Percentiles rank a stretch among this genome's conserved stretches.
Conservation (phyloP, 805 yeast genomes). For the Yamadazyma insecticola region DNA sequence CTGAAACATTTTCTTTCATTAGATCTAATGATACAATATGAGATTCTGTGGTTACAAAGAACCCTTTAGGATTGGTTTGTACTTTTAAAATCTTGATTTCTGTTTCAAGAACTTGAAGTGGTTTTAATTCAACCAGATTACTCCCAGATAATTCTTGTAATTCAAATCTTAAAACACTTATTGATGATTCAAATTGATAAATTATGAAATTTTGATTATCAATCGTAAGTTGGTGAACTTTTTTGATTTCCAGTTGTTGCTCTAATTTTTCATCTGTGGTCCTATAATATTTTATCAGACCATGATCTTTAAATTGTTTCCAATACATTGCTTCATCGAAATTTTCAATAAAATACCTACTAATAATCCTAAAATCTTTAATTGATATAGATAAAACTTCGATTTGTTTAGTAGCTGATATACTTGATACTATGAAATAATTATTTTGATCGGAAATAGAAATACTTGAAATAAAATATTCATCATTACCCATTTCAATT, state of each 20-base stretch:
- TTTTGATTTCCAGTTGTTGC: slow-evolving; percentile 2
- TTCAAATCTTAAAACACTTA: too few relatives aligned
- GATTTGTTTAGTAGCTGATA: slow-evolving; percentile 2
- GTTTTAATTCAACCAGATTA: too few relatives aligned
- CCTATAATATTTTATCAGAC: background rate
- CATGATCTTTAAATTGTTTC: too few relatives aligned
- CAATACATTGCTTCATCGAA: slow-evolving; percentile 5
- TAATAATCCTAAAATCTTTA: slow-evolving; percentile 9
- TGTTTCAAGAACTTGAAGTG: too few relatives aligned
- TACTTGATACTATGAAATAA: slow-evolving; percentile 8
- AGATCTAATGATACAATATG: too few relatives aligned
- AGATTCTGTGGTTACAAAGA: too few relatives aligned
- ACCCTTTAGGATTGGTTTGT: too few relatives aligned
- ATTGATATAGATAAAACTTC: slow-evolving; percentile 12
- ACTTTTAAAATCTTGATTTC: too few relatives aligned
- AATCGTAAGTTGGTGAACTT: background rate
- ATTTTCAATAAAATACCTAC: slow-evolving; percentile 2
- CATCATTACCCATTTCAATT: slow-evolving; percentile 3
- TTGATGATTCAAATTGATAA: too few relatives aligned
- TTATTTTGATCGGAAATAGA: slow-evolving; percentile 4
- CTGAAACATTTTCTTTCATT: too few relatives aligned
- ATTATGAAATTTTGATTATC: too few relatives aligned
- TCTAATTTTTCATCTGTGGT: background rate
- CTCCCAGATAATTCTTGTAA: too few relatives aligned
- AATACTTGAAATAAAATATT: slow-evolving; percentile 9